Percentiles rank a stretch among this genome's conserved stretches.
These are phyloP conservation scores for Kuraishia molischiana DNA, from an alignment of 805 yeast genomes.

Conservation along the genomic window DNA sequence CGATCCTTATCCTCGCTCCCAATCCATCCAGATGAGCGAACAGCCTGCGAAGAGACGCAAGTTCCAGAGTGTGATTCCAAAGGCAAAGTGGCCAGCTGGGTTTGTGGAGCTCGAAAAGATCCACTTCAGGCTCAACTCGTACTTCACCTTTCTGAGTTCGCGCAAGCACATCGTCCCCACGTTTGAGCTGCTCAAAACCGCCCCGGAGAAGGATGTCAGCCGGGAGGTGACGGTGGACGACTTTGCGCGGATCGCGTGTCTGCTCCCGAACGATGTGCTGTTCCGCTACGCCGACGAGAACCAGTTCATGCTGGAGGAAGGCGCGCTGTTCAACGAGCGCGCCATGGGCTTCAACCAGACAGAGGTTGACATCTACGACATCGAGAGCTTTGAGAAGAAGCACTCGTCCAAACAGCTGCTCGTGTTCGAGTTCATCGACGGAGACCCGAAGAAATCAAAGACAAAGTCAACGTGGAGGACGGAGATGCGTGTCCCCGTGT, in stretches of 20 bases:
- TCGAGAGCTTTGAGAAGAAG: conserved; percentile 26
- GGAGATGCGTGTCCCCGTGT: conserved; percentile 38
- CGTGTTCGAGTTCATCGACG: conserved; percentile 72
- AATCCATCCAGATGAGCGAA: too few relatives aligned
- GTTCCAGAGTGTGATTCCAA: neutral
- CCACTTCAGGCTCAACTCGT: conserved; percentile 46
- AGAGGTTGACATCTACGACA: conserved; percentile 40
- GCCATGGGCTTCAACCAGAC: conserved; percentile 45
- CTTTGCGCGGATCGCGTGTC: conserved; percentile 48
- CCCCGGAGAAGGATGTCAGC: conserved; percentile 40
- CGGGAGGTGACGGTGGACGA: conserved; percentile 38
- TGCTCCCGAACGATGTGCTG: conserved; percentile 61
- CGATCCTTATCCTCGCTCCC: too few relatives aligned
- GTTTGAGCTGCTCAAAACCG: conserved; percentile 38
- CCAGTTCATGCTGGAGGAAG: conserved; percentile 37
- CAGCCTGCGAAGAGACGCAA: neutral
- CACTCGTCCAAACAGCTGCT: conserved; percentile 41
- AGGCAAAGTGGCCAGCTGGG: conserved; percentile 15
- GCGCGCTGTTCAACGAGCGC: conserved; percentile 25
- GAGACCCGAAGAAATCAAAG: conserved; percentile 39
- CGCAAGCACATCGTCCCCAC: conserved; percentile 53
- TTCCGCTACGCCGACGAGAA: conserved; percentile 76
- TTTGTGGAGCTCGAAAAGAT: conserved; percentile 33
- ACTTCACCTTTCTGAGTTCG: conserved; percentile 52
- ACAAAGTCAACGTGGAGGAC: conserved; percentile 30